A percentile compares a stretch with the other conserved stretches of the same genome.
Conservation (phyloP, 495 filamentous ascomycete genomes). For the Penicillium pancosmium region DNA sequence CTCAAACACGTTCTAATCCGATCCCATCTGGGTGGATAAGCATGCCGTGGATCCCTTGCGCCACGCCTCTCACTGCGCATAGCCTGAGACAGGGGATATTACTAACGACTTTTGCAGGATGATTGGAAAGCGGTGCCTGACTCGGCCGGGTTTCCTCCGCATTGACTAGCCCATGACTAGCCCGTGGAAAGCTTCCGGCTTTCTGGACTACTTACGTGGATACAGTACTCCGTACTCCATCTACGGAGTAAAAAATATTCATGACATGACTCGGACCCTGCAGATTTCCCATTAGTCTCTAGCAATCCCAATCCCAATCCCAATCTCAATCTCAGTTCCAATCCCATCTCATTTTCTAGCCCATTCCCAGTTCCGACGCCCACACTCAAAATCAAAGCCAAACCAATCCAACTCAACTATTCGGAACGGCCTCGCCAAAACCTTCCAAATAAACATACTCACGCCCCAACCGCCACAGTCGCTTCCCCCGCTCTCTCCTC, state of each 20-base stretch:
- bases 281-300: not conserved
- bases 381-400: not conserved
- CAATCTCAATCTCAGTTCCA: too few relatives aligned
- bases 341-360: too few relatives aligned
- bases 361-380: too few relatives aligned
- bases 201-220: too few relatives aligned
- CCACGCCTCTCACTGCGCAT: constrained; percentile 8
- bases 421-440: constrained; percentile 12
- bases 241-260: not conserved
- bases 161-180: not conserved
- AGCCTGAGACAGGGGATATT: constrained; percentile 11
- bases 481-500: constrained; percentile 40
- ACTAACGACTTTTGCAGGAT: constrained; percentile 6
- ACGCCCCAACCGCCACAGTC: constrained; percentile 45
- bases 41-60: constrained; percentile 19
- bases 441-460: constrained; percentile 51
- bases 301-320: too few relatives aligned
- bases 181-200: not conserved
- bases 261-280: not conserved
- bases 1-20: constrained; percentile 1
- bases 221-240: not conserved
- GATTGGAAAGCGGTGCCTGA: constrained; percentile 5
- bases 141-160: constrained; percentile 4
- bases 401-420: not conserved
- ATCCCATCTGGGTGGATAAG: constrained; percentile 1